Evolutionary conservation across 106 monocot species (phyloP).

Genomic region (Dendrobium officinale): DNA sequence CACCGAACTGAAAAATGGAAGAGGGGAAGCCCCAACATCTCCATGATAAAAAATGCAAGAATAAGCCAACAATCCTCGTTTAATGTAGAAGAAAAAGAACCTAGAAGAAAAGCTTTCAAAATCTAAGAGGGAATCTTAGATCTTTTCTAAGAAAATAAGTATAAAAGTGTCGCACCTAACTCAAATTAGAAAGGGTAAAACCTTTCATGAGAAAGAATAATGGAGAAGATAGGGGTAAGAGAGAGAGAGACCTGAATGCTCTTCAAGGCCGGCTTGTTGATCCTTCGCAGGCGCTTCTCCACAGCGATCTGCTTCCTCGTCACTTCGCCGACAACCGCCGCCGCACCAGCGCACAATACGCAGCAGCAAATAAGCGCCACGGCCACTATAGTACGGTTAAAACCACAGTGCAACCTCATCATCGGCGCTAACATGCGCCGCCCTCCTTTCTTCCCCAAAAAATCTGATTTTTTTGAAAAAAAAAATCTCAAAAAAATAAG

Average conservation of each 20-base stretch:
- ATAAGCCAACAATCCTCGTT: neutral
- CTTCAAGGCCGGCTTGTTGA: slow-evolving; percentile 72
- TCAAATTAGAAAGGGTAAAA: neutral
- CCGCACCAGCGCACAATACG: slow-evolving; percentile 21
- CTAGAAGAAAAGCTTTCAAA: neutral
- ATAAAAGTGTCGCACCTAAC: neutral
- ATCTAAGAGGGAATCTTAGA: neutral
- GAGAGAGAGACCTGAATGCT: slow-evolving; percentile 45
- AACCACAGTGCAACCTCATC: neutral
- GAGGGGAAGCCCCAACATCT: neutral
- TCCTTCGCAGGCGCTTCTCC: slow-evolving; percentile 42
- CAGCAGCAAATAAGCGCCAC: slow-evolving; percentile 12
- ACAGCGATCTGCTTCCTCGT: slow-evolving; percentile 19
- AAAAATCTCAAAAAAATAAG: neutral
- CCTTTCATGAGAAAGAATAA: neutral
- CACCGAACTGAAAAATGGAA: neutral
- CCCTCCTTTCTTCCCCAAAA: slow-evolving; percentile 2
- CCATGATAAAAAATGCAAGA: neutral
- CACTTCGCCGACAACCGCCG: neutral
- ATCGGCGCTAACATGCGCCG: slow-evolving; percentile 15
- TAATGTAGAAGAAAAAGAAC: neutral
- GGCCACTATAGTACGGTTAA: neutral
- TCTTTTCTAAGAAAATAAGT: neutral
- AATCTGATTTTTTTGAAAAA: neutral
- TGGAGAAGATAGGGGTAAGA: neutral